A percentile compares a stretch with the other conserved stretches of the same genome.
Conservation (phyloP, 176 grass and related monocot species). For the Paspalum vaginatum region DNA sequence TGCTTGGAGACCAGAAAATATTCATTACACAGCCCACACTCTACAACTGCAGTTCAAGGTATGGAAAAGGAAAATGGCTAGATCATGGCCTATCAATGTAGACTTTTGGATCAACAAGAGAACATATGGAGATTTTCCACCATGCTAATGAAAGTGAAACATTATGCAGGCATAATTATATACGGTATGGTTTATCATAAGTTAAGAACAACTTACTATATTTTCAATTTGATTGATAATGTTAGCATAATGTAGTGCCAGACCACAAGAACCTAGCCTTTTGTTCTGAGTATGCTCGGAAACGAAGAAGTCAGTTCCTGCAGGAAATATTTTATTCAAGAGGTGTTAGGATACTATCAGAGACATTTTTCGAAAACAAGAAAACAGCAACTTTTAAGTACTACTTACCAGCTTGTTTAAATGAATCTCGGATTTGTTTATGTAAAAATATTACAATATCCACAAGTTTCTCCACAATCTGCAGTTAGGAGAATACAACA, state of each 20-base stretch:
- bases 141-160: neutral
- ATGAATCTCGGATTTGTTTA: conserved; percentile 72
- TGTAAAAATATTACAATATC: conserved; percentile 80
- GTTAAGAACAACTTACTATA: conserved; percentile 72
- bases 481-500: conserved; percentile 26
- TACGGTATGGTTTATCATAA: neutral
- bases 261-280: conserved; percentile 76
- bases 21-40: neutral
- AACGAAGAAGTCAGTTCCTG: conserved; percentile 37
- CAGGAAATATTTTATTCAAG: conserved; percentile 33
- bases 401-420: conserved; percentile 55
- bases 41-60: neutral
- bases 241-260: conserved; percentile 97
- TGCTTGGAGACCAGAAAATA: neutral
- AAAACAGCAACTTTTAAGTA: neutral
- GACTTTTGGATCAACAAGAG: neutral
- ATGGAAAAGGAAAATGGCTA: neutral
- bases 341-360: conserved; percentile 13
- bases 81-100: conserved; percentile 14
- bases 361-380: neutral
- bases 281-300: conserved; percentile 51
- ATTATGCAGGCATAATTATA: neutral
- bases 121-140: neutral
- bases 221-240: conserved; percentile 98
- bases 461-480: conserved; percentile 97